These are phyloP conservation scores for Nannizziopsis arthrosporioides DNA, from an alignment of 2,329 filamentous ascomycete genomes.

Conservation along the genomic window DNA sequence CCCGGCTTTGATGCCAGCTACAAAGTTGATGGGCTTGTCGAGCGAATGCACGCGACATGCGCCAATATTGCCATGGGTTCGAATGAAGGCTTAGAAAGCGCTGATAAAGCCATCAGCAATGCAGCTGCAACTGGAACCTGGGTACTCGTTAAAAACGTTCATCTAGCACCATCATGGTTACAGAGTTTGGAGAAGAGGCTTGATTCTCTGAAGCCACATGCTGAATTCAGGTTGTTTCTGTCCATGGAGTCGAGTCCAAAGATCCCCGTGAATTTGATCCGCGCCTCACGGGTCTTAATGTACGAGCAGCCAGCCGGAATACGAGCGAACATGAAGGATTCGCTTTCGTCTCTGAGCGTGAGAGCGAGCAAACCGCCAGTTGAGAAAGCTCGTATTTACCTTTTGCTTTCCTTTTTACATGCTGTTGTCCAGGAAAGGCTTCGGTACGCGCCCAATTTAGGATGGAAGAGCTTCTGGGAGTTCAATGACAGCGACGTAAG, in stretches of 20 bases:
- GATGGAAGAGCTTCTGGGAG: conserved; percentile 99
- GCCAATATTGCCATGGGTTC: conserved; percentile 99
- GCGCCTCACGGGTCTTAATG: conserved; percentile 87
- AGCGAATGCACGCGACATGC: conserved; percentile 68
- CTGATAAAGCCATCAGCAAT: conserved; percentile 88
- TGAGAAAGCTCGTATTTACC: conserved; percentile 78
- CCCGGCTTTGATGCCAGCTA: conserved; percentile 97
- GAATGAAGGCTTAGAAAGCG: conserved; percentile 80
- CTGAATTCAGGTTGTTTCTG: conserved; percentile 86
- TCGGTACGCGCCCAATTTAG: conserved; percentile 82
- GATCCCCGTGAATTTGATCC: conserved; percentile 90
- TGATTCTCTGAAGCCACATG: conserved; percentile 85
- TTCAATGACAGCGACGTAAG: conserved; percentile 98
- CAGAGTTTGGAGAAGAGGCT: conserved; percentile 96
- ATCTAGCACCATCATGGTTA: conserved; percentile 88
- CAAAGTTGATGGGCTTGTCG: conserved; percentile 92
- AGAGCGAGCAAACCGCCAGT: conserved; percentile 71
- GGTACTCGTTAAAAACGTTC: conserved; percentile 98
- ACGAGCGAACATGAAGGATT: conserved; percentile 97
- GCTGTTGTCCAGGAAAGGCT: conserved; percentile 91
- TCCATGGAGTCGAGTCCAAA: conserved; percentile 96
- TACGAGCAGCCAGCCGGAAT: conserved; percentile 97
- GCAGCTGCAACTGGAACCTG: conserved; percentile 85
- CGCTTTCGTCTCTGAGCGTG: conserved; percentile 67
- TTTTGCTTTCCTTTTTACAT: conserved; percentile 86